phyloP scores from a whole-genome alignment of 345 rosid species.

The Linum usitatissimum region DNA sequence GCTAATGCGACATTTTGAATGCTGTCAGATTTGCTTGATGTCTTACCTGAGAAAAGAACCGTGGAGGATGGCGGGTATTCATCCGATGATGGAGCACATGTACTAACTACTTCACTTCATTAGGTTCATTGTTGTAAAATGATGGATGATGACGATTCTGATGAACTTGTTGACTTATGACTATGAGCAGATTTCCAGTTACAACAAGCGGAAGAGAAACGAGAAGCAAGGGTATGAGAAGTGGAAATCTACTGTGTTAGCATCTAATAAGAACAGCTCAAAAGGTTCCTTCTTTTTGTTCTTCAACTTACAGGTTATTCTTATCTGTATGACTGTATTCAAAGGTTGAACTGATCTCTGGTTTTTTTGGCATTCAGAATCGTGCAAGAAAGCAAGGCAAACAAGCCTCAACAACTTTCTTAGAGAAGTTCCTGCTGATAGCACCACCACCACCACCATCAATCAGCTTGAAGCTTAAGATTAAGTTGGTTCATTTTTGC shows the following conservation, averaged over 20 bases:
- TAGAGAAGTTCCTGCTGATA: slow-evolving; percentile 30
- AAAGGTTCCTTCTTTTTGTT: slow-evolving; percentile 29
- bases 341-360: neutral
- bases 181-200: slow-evolving; percentile 43
- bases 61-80: slow-evolving; percentile 59
- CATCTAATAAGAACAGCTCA: slow-evolving; percentile 35
- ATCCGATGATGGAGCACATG: slow-evolving; percentile 60
- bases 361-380: slow-evolving; percentile 24
- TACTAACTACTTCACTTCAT: slow-evolving; percentile 2
- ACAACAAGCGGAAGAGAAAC: slow-evolving; percentile 51
- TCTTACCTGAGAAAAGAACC: slow-evolving; percentile 60
- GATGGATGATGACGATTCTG: neutral
- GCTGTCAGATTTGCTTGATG: slow-evolving; percentile 44
- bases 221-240: slow-evolving; percentile 57
- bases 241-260: slow-evolving; percentile 63
- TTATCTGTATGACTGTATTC: neutral
- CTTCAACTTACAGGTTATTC: neutral
- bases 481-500: too few relatives aligned
- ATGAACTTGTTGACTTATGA: neutral
- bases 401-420: slow-evolving; percentile 36
- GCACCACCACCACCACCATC: neutral
- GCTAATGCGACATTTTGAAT: neutral
- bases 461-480: too few relatives aligned
- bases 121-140: too few relatives aligned
- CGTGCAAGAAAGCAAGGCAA: slow-evolving; percentile 54